phyloP scores from a whole-genome alignment of 164 flowering plant species.

The Macadamia integrifolia region DNA sequence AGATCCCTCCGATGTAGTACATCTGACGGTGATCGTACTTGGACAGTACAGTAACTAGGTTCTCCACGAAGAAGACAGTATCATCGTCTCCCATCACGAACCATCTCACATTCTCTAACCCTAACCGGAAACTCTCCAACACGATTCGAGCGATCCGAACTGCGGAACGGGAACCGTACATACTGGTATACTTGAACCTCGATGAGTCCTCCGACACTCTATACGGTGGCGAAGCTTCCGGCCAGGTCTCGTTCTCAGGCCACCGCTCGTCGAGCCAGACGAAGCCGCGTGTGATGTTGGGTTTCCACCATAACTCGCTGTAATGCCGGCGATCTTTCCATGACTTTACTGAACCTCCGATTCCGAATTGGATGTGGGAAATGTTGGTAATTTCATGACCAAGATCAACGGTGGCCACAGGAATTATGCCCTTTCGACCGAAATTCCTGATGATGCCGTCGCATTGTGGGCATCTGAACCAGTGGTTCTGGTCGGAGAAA shows the following conservation, averaged over 20 bases:
- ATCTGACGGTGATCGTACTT: slow-evolving; percentile 5
- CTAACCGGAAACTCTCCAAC: slow-evolving; percentile 42
- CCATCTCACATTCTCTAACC: slow-evolving; percentile 62
- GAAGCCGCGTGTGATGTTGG: slow-evolving; percentile 44
- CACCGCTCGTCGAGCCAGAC: slow-evolving; percentile 52
- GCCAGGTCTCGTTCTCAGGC: neutral
- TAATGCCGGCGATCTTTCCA: slow-evolving; percentile 46
- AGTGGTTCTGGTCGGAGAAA: slow-evolving; percentile 11
- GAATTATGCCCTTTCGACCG: neutral
- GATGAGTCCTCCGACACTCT: slow-evolving; percentile 46
- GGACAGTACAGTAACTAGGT: slow-evolving; percentile 49
- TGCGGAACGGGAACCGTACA: slow-evolving; percentile 41
- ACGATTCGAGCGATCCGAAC: slow-evolving; percentile 69
- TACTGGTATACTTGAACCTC: slow-evolving; percentile 33
- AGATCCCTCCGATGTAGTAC: neutral
- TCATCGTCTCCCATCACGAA: slow-evolving; percentile 96
- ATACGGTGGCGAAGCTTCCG: slow-evolving; percentile 29
- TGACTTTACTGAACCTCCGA: slow-evolving; percentile 42
- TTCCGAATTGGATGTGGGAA: slow-evolving; percentile 53
- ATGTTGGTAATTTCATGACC: slow-evolving; percentile 4
- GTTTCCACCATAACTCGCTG: slow-evolving; percentile 53
- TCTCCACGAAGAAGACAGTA: slow-evolving; percentile 74
- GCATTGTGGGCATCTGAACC: slow-evolving; percentile 10
- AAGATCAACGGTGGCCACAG: neutral
- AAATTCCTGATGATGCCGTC: neutral